Conservation (phyloP, 1,139 yeast species). For the Geotrichum candidum region DNA sequence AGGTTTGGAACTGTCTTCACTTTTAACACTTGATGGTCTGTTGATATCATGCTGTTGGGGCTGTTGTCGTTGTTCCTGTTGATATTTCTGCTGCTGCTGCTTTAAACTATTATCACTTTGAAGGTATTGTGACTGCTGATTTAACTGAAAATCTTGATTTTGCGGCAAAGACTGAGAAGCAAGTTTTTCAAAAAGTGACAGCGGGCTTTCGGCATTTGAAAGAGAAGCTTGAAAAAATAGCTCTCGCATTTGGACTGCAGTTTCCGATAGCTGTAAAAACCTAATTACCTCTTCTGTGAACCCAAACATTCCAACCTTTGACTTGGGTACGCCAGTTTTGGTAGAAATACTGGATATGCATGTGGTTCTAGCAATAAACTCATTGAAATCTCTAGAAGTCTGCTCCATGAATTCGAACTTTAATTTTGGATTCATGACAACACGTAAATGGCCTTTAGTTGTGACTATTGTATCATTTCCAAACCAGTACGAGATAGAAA, state of each 20-base stretch:
- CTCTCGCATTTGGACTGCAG: constrained; percentile 62
- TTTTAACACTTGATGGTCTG: constrained; percentile 8
- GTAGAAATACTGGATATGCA: background rate
- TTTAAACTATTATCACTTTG: background rate
- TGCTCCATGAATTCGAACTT: constrained; percentile 69
- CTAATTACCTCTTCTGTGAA: constrained; percentile 59
- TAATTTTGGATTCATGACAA: constrained; percentile 55
- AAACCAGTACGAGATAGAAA: constrained; percentile 52
- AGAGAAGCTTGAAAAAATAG: constrained; percentile 52
- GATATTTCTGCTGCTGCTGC: constrained; percentile 10
- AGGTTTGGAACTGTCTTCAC: background rate
- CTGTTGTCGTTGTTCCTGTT: background rate
- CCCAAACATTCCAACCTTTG: constrained; percentile 43
- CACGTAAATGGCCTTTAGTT: constrained; percentile 52
- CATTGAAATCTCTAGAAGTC: constrained; percentile 42
- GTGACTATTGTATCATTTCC: constrained; percentile 65
- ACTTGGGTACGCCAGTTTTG: background rate
- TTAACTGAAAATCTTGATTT: background rate
- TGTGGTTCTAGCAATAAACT: constrained; percentile 5
- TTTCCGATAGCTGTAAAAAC: constrained; percentile 67
- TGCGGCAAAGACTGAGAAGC: constrained; percentile 6
- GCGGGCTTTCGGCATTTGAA: constrained; percentile 47
- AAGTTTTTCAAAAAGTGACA: constrained; percentile 51
- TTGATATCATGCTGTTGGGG: constrained; percentile 15
- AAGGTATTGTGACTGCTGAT: constrained; percentile 5